Base-by-base conservation (phyloP, 106 monocot species). In the Allium fistulosum region DNA sequence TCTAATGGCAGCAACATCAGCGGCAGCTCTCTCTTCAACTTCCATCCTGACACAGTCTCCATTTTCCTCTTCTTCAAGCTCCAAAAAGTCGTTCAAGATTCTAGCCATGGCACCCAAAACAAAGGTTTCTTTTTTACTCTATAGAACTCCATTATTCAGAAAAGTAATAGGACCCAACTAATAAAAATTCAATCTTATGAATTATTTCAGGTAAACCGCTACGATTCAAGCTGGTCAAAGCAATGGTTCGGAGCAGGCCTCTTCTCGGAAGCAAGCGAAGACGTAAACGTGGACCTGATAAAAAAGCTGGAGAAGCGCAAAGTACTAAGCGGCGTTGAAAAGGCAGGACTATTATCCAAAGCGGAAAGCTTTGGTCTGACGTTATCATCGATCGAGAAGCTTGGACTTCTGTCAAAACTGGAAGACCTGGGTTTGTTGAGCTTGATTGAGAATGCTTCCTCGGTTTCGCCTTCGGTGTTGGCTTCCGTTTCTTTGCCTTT, bases 221-320 rank as follows among this genome's bases (percentile, higher is more conserved):
- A 84, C 70, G 96, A 97, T 72, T 45, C 64, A 2, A 70, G 48
- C 49, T 97, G 96, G 96, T 61, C 77, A 72, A 97, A 97, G 84
- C 69, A 88, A 71, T 97, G 96, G 96, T 97, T 76, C 71, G 96
- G 96, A 1, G 80, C 92, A 59, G 96, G 95, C 9, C 60, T 92
- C 60, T 97, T 97, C 74, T 7, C 17, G 18, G 96, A 97, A 72
- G 81, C 79, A 4, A 81, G 78, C 68, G 92, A 97, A 76, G 88
- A 92, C 26, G 66, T 89, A 17, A 61, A 17, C 17, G 58, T 97
- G 12, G 92, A 97, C 79, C 83, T 97, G 37, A 71, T 97, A 17
- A 97, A 79, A 74, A 85, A 92, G 79, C 78, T 97, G 13, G 92
- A 97, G 86, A 74, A 74, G 74, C 74, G 77, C 69, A 92, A 87